Evolutionary conservation across 164 flowering plant genomes (phyloP), one percentile per base, ranked within the genome.

Genomic region (Protea cynaroides): DNA sequence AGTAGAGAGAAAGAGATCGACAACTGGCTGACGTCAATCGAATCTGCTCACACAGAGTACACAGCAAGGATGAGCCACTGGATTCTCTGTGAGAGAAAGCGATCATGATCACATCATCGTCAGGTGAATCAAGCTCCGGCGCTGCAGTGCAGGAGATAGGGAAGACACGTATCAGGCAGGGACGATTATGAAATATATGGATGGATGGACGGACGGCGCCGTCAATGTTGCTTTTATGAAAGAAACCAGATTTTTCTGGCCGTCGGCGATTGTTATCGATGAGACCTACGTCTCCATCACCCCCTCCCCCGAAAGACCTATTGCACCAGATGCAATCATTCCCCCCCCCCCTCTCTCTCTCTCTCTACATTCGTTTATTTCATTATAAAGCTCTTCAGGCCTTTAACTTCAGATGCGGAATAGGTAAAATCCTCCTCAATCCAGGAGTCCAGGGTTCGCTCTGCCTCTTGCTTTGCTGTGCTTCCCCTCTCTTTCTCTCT

Each of bases 261-360:
- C 52, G 52, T 49, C 52, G n/a, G 18, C 52, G 7, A 49, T 5
- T 19, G 52, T 15, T 19, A 15, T 5, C 52, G 52, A 49, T 15
- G 52, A 49, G 52, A 49, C 52, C 7, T 49, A 2, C 52, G 52
- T 49, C n/a, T 49, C 17, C 18, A 49, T 67, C 59, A 67, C 61
- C 37, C 58, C 61, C 29, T 65, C 34, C 34, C 34, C 34, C 34
- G 5, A 68, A 40, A 75, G 56, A 75, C 72, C 75, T 47, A 29
- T 5, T 29, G 34, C 34, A 29, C 34, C 34, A 29, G 34, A 29
- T 9, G 65, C 67, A 71, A 75, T 71, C 75, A 71, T 74, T 59
- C 66, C 50, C 5, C 15, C 52, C 5, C 34, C 5, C 34, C 4
- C 34, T 29, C 34, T 29, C 34, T 29, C 34, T 29, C 34, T 29